Conservation (phyloP, 139 green algal species). For the Chlorella sp. region DNA sequence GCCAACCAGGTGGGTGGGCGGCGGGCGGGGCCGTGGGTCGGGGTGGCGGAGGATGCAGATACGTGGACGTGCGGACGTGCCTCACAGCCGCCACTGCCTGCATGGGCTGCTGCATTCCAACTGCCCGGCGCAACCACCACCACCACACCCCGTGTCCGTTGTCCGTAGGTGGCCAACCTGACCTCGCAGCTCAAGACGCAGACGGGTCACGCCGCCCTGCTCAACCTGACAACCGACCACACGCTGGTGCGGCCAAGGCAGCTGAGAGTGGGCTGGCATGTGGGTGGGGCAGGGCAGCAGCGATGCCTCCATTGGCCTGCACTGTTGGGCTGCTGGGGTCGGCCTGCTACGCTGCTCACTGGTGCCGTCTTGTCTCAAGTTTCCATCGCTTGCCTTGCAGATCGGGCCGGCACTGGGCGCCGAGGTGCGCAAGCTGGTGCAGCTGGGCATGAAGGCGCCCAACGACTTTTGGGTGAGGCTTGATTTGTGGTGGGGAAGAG, state of each 20-base stretch:
- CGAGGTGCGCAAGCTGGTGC: conserved; percentile 22
- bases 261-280: no score
- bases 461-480: conserved; percentile 19
- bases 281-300: no score
- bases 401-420: neutral
- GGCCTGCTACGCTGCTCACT: no score
- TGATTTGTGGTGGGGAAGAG: no score
- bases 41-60: neutral
- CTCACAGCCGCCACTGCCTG: no score
- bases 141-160: neutral
- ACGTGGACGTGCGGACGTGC: no score
- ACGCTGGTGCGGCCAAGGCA: neutral
- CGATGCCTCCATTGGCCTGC: no score
- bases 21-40: neutral
- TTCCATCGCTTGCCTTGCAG: no score
- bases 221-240: neutral
- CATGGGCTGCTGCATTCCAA: neutral
- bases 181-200: neutral
- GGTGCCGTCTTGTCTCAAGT: no score
- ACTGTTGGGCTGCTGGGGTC: no score
- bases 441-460: conserved; percentile 2
- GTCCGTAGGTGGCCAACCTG: neutral
- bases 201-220: neutral
- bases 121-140: no score
- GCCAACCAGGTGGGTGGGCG: conserved; percentile 14